phyloP scores from a whole-genome alignment of 768 basidiomycete genomes.

The Hericium rajendrae region DNA sequence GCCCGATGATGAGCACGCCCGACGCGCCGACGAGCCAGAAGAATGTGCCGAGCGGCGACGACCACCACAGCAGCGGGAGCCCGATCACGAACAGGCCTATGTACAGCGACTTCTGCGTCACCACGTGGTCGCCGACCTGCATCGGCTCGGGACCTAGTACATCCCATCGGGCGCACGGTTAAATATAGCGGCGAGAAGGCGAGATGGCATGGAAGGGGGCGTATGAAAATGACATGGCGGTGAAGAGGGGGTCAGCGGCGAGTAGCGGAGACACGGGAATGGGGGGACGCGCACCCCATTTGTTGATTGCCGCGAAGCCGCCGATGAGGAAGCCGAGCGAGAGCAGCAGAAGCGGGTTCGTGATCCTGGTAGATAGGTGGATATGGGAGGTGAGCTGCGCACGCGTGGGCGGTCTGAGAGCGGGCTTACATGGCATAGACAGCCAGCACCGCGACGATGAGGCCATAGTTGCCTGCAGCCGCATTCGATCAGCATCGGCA shows the following conservation, averaged over 20 bases:
- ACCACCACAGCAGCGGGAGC: conserved; percentile 74
- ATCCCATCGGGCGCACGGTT: neutral
- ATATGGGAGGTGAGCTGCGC: neutral
- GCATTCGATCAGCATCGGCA: neutral
- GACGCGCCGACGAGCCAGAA: conserved; percentile 95
- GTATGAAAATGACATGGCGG: neutral
- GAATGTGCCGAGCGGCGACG: conserved; percentile 71
- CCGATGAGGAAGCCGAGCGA: conserved; percentile 84
- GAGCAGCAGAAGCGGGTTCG: conserved; percentile 73
- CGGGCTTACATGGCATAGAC: conserved; percentile 73
- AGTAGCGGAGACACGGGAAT: neutral
- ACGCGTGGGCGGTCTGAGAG: conserved; percentile 6
- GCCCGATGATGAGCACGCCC: conserved; percentile 71
- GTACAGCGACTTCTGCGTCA: conserved; percentile 89
- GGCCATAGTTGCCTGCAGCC: conserved; percentile 70
- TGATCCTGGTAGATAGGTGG: conserved; percentile 41
- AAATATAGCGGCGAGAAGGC: neutral
- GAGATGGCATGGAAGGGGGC: neutral
- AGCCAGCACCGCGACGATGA: conserved; percentile 68
- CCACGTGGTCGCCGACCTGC: conserved; percentile 67
- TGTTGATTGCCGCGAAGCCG: conserved; percentile 84
- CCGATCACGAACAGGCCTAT: conserved; percentile 85
- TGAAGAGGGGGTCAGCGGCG: neutral
- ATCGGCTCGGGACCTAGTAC: conserved; percentile 69
- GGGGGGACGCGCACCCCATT: conserved; percentile 53